Percentiles rank a stretch among this genome's conserved stretches.
Evolutionary conservation across 2,329 filamentous ascomycete genomes (phyloP).

Genomic region (Colletotrichum theobromicola): DNA sequence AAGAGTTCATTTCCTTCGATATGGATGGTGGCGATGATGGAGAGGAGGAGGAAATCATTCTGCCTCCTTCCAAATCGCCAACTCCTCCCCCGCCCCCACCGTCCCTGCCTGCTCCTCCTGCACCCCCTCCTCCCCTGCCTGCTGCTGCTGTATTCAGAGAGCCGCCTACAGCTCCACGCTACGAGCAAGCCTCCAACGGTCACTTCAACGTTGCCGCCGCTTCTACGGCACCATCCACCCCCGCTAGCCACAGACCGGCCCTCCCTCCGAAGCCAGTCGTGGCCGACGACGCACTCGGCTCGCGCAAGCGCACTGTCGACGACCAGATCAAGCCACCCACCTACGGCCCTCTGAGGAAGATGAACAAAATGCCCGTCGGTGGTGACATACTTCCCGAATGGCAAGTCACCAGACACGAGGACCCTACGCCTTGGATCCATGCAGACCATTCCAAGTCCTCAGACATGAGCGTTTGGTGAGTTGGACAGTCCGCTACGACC

Average conservation of each 20-base stretch:
- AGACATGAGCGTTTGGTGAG: slow-evolving; percentile 64
- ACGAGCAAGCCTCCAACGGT: neutral
- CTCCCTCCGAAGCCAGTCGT: slow-evolving; percentile 29
- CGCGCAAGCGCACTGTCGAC: slow-evolving; percentile 76
- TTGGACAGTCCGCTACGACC: neutral
- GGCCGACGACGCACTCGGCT: slow-evolving; percentile 55
- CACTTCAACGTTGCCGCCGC: slow-evolving; percentile 20
- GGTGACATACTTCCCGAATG: slow-evolving; percentile 60
- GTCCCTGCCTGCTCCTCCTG: neutral
- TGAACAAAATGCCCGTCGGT: slow-evolving; percentile 51
- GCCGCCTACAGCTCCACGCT: slow-evolving; percentile 1
- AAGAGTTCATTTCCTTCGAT: slow-evolving; percentile 91
- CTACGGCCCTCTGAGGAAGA: slow-evolving; percentile 57
- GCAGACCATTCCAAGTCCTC: slow-evolving; percentile 58
- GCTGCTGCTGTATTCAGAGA: neutral
- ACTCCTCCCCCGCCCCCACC: slow-evolving; percentile 12
- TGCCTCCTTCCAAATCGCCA: slow-evolving; percentile 14
- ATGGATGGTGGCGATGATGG: slow-evolving; percentile 62
- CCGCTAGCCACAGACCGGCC: slow-evolving; percentile 25
- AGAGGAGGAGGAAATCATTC: slow-evolving; percentile 29
- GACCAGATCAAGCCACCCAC: slow-evolving; percentile 68
- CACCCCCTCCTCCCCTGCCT: neutral
- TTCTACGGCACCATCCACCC: slow-evolving; percentile 23
- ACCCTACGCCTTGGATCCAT: slow-evolving; percentile 67
- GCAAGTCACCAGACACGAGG: slow-evolving; percentile 46